Evolutionary conservation across 129 eudicot genomes (phyloP).

Genomic region (Helichrysum umbraculigerum): DNA sequence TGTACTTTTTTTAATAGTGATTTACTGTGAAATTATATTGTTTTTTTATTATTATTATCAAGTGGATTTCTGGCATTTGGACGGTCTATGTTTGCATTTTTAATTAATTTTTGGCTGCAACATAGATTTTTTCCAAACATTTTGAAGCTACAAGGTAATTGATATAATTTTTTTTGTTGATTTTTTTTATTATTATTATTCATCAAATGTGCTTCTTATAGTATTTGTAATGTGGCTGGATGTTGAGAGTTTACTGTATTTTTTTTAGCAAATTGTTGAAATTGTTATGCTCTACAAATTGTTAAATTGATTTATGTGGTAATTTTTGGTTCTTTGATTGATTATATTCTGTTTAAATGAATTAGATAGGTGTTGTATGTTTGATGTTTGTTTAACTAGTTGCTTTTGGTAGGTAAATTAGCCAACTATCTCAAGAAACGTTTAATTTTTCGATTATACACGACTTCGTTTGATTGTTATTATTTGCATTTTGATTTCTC

Average conservation of each 20-base stretch:
- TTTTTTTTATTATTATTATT: neutral
- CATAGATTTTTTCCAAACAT: too few relatives aligned
- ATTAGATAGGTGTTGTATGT: conserved; percentile 21
- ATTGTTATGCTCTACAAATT: too few relatives aligned
- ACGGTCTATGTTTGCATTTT: conserved; percentile 26
- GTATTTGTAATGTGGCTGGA: conserved; percentile 1
- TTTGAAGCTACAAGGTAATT: conserved; percentile 2
- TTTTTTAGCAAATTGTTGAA: too few relatives aligned
- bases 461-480: neutral
- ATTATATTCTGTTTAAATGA: neutral
- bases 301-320: conserved; percentile 1
- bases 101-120: too few relatives aligned
- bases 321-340: neutral
- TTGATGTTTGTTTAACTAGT: conserved; percentile 7
- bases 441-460: neutral
- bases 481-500: neutral
- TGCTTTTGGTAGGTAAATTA: conserved; percentile 22
- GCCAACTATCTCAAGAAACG: conserved; percentile 11
- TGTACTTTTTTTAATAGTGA: neutral
- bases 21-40: neutral
- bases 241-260: neutral
- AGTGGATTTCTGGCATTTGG: conserved; percentile 24
- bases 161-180: neutral
- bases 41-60: too few relatives aligned
- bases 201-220: neutral